Base-by-base conservation (phyloP, 2,329 filamentous ascomycete genomes). In the Colletotrichum agaves region DNA sequence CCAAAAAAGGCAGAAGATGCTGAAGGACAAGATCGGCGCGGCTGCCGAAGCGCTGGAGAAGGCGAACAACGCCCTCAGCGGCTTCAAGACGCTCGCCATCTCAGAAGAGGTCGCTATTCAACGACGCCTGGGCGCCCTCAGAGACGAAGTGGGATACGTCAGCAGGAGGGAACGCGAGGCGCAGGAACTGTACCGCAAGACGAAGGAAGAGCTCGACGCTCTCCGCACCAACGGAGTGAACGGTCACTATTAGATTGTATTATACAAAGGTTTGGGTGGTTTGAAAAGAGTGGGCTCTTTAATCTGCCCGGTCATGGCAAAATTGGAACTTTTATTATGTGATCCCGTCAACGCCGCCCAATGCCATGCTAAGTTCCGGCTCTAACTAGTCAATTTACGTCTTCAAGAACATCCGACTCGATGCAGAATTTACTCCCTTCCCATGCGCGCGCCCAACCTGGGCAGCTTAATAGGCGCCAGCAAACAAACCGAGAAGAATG, bases 161-260 rank as follows among this genome's bases (percentile, higher is more conserved):
- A 92, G 89, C 72, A 88, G 88, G 73, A 85, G 95, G 70, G 95
- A 98, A 82, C 86, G 94, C 66, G 93, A 98, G 80, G 94, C 93
- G 6, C 96, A 99, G 80, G 94, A 98, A 71, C 78, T 91, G 74
- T 99, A 96, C 77, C 87, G 92, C 73, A 83, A 81, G 71, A 87
- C 89, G 67, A 93, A 87, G 79, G 93, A 94, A 52, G 96, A 98
- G 83, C 78, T 98, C 72, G 88, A 90, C 53, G 82, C 80, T 61
- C 80, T 97, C 72, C 78, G 75, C 43, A 73, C 76, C 43, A 76
- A 77, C 52, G 76, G 75, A 43, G 73, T 73, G 15, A 75, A 77
- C 39, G 61, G 62, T 15, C 57, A 56, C 50, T 56, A 67, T 21
- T 61, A 39, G 39, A 49, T 31, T 43, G 53, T 64, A 63, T 15